Conservation (phyloP, 164 flowering plant genomes). For the Magnolia officinalis region DNA sequence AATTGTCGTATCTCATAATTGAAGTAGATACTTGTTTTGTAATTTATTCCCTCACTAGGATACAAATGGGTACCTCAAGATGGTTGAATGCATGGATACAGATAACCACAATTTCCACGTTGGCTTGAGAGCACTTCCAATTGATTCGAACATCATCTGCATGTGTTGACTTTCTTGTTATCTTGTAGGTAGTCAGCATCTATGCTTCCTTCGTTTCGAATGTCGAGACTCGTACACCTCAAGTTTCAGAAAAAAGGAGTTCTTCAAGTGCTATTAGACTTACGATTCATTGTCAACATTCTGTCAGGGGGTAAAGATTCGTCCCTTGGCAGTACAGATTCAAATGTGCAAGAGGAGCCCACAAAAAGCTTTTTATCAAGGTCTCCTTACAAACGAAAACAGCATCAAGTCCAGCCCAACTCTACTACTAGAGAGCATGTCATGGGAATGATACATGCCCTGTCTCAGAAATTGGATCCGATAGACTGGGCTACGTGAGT, state of each 20-base stretch:
- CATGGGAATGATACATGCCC: slow-evolving; percentile 39
- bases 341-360: slow-evolving; percentile 38
- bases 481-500: slow-evolving; percentile 99
- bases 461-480: slow-evolving; percentile 86
- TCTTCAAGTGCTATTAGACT: slow-evolving; percentile 75
- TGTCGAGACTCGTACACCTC: slow-evolving; percentile 35
- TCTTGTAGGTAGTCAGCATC: slow-evolving; percentile 52
- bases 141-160: no score
- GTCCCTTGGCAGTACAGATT: slow-evolving; percentile 24
- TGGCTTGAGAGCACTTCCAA: no score
- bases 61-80: no score
- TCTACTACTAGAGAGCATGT: slow-evolving; percentile 44
- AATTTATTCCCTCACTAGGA: neutral
- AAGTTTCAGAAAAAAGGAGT: slow-evolving; percentile 81
- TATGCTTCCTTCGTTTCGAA: slow-evolving; percentile 59
- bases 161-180: neutral
- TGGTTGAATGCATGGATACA: no score
- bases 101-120: no score
- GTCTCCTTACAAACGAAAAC: slow-evolving; percentile 57
- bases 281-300: slow-evolving; percentile 72
- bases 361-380: slow-evolving; percentile 34
- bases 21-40: neutral
- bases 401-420: slow-evolving; percentile 38
- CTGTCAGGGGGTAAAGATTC: slow-evolving; percentile 58
- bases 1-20: neutral